Base-by-base conservation (phyloP, 2,329 filamentous ascomycete species). In the Stagonosporopsis vannaccii region DNA sequence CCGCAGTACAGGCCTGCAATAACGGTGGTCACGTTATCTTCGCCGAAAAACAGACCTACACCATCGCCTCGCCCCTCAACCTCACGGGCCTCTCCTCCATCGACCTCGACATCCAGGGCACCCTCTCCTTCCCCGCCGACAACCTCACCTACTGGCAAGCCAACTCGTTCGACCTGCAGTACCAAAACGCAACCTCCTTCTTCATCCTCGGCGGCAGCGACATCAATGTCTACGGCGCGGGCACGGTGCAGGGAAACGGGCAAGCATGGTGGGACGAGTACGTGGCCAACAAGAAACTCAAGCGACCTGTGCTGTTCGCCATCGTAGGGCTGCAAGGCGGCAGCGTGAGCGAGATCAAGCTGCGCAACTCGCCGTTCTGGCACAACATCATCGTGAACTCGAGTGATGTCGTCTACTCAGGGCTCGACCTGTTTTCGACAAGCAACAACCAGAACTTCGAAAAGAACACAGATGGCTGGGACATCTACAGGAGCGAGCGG, bases 181-280 rank as follows among this genome's bases (percentile, higher is more conserved):
- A 84, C 73, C 87, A 89, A 63, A 87, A 87, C 58, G 80, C 82
- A 2, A 85, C 84, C 0, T 82, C 82, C 2, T 87, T 88, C 77
- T 88, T 85, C 79, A 80, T 84, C 64, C 79, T 87, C 40, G 85
- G 86, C 39, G 86, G 86, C 25, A 77, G 81, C 26, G 85, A 83
- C 72, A 82, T 90, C 7, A 85, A 87, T 57, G 80, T 89, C 39
- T 89, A 86, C 54, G 87, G 87, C 0, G 82, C 82, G 7, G 52
- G 56, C 6, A 44, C 48, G 2, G 70, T 87, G 20, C 79, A 88
- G 62, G 86, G 86, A 15, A 85, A 84, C 51, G 84, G 83, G 0
- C 83, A 87, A 65, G 78, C 81, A 5, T 85, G 84, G 56, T 59
- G 51, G 51, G 56, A 59, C 33, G 56, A 39, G 30, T 55, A 51